Evolutionary conservation across 2,329 filamentous ascomycete species (phyloP), one percentile per base, ranked within the genome.

Genomic region (Thelonectria olida): DNA sequence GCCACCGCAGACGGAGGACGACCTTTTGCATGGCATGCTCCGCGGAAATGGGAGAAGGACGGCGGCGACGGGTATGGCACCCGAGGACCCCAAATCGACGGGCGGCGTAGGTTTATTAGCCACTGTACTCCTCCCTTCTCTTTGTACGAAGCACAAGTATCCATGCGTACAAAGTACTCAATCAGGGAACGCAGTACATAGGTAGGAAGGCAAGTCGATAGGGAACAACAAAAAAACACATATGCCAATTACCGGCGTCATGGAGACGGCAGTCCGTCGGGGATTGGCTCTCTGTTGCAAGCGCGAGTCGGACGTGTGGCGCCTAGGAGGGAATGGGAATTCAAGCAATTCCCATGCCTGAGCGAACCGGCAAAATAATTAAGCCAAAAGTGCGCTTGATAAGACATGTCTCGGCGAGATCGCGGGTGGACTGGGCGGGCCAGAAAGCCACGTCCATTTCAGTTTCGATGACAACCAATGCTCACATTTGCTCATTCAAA

Each of bases 361-460:
- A 22, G 55, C 36, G 34, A 28, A 47, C 19, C 38, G 38, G 54
- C 36, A 63, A 50, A 49, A 36, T 58, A 65, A n/a, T n/a, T n/a
- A n/a, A 61, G 54, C 48, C 47, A 39, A 59, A 62, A 57, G 38
- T 49, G 54, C 39, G 44, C 45, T 48, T 31, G 42, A 60, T 48
- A 63, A 67, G 62, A 63, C 31, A 49, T 68, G 67, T 71, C 69
- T 71, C 69, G 66, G 67, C 64, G 66, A 65, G 58, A 64, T 67
- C 49, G 62, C 68, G 69, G 69, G 60, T 66, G 64, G 44, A 70
- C 63, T 67, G 52, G 58, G 51, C 58, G 54, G 65, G 60, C 19
- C 36, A 49, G 28, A 47, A 61, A 58, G 54, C 65, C 62, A 66
- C 67, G 60, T 49, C 68, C 50, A 61, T 28, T 65, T 60, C 60